phyloP scores from a whole-genome alignment of 2,329 filamentous ascomycete genomes.

The Colletotrichum tanaceti region DNA sequence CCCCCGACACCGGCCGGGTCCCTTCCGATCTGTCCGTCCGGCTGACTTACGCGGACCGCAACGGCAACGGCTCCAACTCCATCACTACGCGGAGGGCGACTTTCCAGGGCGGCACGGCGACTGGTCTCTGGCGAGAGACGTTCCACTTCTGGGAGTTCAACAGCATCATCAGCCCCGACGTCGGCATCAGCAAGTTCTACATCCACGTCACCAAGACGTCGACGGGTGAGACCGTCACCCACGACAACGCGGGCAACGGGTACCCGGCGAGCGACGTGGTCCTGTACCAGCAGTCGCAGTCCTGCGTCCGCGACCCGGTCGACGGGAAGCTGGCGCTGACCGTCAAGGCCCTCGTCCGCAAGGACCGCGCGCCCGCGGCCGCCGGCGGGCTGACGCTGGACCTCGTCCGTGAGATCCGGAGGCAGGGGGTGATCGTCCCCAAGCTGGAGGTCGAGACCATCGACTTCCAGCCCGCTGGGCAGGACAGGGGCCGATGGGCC shows the following conservation, averaged over 20 bases:
- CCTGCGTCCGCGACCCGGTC: constrained; percentile 26
- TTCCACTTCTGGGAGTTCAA: constrained; percentile 44
- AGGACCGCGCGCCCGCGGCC: constrained; percentile 19
- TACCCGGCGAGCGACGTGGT: constrained; percentile 42
- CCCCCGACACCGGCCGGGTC: constrained; percentile 41
- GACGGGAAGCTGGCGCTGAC: constrained; percentile 26
- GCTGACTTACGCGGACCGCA: constrained; percentile 43
- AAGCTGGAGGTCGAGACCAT: constrained; percentile 29
- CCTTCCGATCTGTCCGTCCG: constrained; percentile 43
- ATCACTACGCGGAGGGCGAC: constrained; percentile 32
- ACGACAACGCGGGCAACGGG: constrained; percentile 42
- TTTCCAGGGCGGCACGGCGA: constrained; percentile 40
- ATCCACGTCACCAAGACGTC: constrained; percentile 42
- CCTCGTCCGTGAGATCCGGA: constrained; percentile 25
- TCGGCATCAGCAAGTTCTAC: constrained; percentile 44
- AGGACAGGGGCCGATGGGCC: constrained; percentile 27
- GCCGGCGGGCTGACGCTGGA: constrained; percentile 28
- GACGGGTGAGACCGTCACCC: constrained; percentile 37
- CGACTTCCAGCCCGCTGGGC: constrained; percentile 24
- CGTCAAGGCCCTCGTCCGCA: constrained; percentile 25
- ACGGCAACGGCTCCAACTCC: constrained; percentile 30
- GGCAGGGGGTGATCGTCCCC: constrained; percentile 36
- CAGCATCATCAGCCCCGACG: constrained; percentile 38
- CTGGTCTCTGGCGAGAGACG: constrained; percentile 38
- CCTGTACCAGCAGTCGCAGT: constrained; percentile 41